Evolutionary conservation across 768 basidiomycete species (phyloP), one percentile per base, ranked within the genome.

Genomic region (Trametes cingulata): DNA sequence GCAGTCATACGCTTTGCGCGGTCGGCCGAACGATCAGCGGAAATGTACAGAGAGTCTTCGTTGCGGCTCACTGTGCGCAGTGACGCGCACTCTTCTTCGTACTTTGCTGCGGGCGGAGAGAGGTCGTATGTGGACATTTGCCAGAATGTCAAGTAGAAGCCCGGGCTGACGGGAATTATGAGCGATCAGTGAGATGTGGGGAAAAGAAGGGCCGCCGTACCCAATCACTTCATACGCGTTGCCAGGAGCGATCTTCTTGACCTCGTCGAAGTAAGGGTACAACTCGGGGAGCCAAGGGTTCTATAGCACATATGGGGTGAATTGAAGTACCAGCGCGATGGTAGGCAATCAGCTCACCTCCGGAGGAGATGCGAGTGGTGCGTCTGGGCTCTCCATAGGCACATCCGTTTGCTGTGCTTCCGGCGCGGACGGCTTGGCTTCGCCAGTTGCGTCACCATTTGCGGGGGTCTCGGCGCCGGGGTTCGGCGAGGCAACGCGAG

Each of bases 121-220:
- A 98, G 80, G 72, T 99, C 97, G 68, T 94, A 92, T 35, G 90
- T 89, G 0, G 93, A 90, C 52, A 98, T 74, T 72, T 98, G 95
- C 97, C 97, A 99, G 76, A 98, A 99, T 2, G 95, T 94, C 46
- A 92, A 75, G 69, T 95, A 98, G 76, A 99, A 98, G 2, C 87
- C 90, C 27, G 94, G 88, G 3, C 96, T 97, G 27, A 65, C 25
- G 52, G 43, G 55, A 10, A 12, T n/a, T 14, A 20, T 51, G 6
- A 51, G 50, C 13, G 22, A n/a, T 15, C 37, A 40, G 59, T 52
- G 54, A 64, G 49, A 22, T 65, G 52, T 19, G 55, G 57, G 52
- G 37, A 52, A 51, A 22, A 52, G 24, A 14, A 25, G 37, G 12
- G 19, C 48, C 61, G n/a, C 29, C 88, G 54, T 72, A 95, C 88